These are phyloP conservation scores for Blastocystis sp. DNA, from an alignment of 352 stramenopile genomes.

Conservation along the genomic window DNA sequence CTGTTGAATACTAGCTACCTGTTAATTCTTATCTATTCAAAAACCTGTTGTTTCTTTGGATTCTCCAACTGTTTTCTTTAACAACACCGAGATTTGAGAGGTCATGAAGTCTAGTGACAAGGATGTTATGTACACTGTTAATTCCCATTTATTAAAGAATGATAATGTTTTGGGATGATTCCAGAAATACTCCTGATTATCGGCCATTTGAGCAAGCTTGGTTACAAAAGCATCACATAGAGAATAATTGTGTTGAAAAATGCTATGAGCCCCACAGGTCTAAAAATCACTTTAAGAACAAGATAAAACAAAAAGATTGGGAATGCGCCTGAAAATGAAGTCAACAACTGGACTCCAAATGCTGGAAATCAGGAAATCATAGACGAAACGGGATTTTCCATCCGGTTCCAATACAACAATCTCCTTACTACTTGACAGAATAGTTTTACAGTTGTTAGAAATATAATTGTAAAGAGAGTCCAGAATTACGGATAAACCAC, in stretches of 20 bases:
- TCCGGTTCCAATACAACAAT: not conserved
- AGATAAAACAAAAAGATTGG: not conserved
- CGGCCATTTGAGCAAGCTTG: not conserved
- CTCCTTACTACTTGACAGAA: not conserved
- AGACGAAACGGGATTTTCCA: not conserved
- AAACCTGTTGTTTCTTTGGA: conserved; percentile 28
- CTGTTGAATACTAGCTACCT: conserved; percentile 17
- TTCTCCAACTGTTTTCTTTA: not conserved
- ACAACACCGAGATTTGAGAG: not conserved
- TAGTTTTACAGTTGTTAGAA: not conserved
- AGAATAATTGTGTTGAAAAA: conserved; percentile 47
- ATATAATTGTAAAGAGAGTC: conserved; percentile 12
- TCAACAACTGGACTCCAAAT: conserved; percentile 56
- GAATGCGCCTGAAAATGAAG: conserved; percentile 30
- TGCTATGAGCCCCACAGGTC: conserved; percentile 24
- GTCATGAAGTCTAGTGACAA: conserved; percentile 55
- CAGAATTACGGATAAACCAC: not conserved
- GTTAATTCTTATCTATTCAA: not conserved
- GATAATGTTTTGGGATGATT: conserved; percentile 4
- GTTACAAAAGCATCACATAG: not conserved
- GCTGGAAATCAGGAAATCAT: not conserved
- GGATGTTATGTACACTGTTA: conserved; percentile 32
- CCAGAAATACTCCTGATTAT: conserved; percentile 30
- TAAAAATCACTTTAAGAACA: not conserved
- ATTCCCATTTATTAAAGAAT: conserved; percentile 27